phyloP scores from a whole-genome alignment of 2,329 filamentous ascomycete genomes.

The Lachnellula willkommii region DNA sequence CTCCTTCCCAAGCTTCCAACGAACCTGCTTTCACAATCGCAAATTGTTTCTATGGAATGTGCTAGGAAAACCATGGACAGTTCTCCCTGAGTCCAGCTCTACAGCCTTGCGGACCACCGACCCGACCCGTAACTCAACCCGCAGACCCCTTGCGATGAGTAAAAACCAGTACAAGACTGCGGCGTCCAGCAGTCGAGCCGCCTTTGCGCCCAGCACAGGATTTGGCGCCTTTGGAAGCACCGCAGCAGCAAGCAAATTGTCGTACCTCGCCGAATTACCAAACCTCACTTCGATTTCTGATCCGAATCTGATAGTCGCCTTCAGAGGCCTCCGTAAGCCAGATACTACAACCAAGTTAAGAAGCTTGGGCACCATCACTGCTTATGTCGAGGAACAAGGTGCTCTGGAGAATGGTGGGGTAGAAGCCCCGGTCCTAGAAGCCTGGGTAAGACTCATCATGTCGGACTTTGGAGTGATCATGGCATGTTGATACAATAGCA shows the following conservation, averaged over 20 bases:
- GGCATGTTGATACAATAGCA: conserved; percentile 42
- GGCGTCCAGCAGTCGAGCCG: conserved; percentile 32
- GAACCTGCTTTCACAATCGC: too few species aligned
- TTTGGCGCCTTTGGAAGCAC: conserved; percentile 30
- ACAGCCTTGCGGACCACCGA: too few species aligned
- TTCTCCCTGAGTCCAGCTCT: too few species aligned
- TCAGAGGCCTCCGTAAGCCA: conserved; percentile 90
- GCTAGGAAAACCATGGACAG: too few species aligned
- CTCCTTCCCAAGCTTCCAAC: too few species aligned
- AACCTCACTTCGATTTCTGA: conserved; percentile 74
- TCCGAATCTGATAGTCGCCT: conserved; percentile 76
- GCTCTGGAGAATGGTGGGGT: conserved; percentile 44
- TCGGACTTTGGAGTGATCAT: conserved; percentile 1
- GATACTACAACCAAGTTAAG: conserved; percentile 89
- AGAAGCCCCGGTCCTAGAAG: conserved; percentile 78
- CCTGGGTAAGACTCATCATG: conserved; percentile 65
- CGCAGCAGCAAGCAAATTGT: conserved; percentile 52
- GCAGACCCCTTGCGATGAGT: conserved; percentile 20
- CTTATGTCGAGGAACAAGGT: background rate
- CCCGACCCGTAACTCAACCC: too few species aligned
- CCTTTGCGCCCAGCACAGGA: conserved; percentile 22
- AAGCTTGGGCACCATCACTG: conserved; percentile 57
- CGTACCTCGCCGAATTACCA: conserved; percentile 81
- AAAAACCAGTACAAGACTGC: conserved; percentile 29
- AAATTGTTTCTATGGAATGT: too few species aligned